These are phyloP conservation scores for Actinomucor elegans DNA, from an alignment of 371 early-diverging fungal species.

Conservation along the genomic window DNA sequence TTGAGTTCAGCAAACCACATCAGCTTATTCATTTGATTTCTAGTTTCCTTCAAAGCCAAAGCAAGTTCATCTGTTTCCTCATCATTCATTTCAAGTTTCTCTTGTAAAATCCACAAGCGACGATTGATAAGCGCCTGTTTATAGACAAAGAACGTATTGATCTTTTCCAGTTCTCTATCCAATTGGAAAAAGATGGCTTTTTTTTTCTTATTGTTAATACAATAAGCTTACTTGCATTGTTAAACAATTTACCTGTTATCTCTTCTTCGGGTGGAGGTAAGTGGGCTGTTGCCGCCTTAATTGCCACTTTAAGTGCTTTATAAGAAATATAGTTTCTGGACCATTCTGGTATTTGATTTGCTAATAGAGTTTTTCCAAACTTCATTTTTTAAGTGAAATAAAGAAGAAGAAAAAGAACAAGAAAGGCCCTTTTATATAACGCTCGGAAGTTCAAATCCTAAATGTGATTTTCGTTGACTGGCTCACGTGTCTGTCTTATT, in stretches of 20 bases:
- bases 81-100: constrained; percentile 47
- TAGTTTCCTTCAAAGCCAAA: constrained; percentile 60
- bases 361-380: constrained; percentile 66
- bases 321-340: constrained; percentile 64
- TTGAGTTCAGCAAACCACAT: constrained; percentile 70
- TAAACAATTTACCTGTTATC: constrained; percentile 35
- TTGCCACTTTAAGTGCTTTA: constrained; percentile 66
- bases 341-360: constrained; percentile 75
- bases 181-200: constrained; percentile 62
- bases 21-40: constrained; percentile 57
- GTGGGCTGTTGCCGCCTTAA: constrained; percentile 52
- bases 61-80: constrained; percentile 57
- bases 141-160: constrained; percentile 63
- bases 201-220: not conserved
- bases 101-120: constrained; percentile 59
- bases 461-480: too few species aligned
- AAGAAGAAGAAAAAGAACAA: constrained; percentile 9
- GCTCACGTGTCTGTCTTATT: too few species aligned
- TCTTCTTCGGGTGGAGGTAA: constrained; percentile 38
- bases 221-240: not conserved
- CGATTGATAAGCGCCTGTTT: constrained; percentile 63
- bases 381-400: constrained; percentile 51
- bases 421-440: too few species aligned
- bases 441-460: too few species aligned
- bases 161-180: constrained; percentile 70